These are phyloP conservation scores for Botrytis galanthina DNA, from an alignment of 2,329 filamentous ascomycete genomes.

Conservation along the genomic window DNA sequence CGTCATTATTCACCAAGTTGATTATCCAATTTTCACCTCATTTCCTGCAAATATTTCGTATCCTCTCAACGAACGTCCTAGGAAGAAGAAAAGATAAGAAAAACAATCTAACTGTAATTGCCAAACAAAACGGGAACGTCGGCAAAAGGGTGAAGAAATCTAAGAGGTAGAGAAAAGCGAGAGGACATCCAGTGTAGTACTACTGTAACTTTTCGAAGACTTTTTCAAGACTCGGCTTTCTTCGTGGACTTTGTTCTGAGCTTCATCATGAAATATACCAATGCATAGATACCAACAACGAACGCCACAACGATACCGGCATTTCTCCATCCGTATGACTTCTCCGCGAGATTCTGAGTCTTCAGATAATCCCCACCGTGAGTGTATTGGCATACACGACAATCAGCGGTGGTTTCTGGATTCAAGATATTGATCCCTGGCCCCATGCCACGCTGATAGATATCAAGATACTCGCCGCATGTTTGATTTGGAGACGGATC, in stretches of 20 bases:
- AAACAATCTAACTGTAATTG: not conserved
- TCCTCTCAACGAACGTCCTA: not conserved
- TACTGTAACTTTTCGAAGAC: not conserved
- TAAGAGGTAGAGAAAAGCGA: not conserved
- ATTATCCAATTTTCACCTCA: not conserved
- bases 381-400: slow-evolving; percentile 60
- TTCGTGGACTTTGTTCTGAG: slow-evolving; percentile 48
- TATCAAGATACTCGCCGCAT: slow-evolving; percentile 56
- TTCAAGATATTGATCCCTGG: slow-evolving; percentile 54
- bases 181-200: not conserved
- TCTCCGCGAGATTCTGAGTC: slow-evolving; percentile 57
- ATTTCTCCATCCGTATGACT: slow-evolving; percentile 66
- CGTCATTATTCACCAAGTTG: not conserved
- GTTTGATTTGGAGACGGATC: slow-evolving; percentile 47
- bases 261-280: slow-evolving; percentile 51
- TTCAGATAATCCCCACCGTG: slow-evolving; percentile 59
- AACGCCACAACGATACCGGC: slow-evolving; percentile 50
- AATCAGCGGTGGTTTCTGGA: slow-evolving; percentile 53
- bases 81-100: not conserved
- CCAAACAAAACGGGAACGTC: not conserved
- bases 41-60: not conserved
- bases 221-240: slow-evolving; percentile 38
- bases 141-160: not conserved
- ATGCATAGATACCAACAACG: slow-evolving; percentile 43
- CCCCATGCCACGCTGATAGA: slow-evolving; percentile 51